Percentiles rank a stretch among this genome's conserved stretches.
phyloP scores from a whole-genome alignment of 805 yeast species.

The Hanseniaspora taiwanica region DNA sequence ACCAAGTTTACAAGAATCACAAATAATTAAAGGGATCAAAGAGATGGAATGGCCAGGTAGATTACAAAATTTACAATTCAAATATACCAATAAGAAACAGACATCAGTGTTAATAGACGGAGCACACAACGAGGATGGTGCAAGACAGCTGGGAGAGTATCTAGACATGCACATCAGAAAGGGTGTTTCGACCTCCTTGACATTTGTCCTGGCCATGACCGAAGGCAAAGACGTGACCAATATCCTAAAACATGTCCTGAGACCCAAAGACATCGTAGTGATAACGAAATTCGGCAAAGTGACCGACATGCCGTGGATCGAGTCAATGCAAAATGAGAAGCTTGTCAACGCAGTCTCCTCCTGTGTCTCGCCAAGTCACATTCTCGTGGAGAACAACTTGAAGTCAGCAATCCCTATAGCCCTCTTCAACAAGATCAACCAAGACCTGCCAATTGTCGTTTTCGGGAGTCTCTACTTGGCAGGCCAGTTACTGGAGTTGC shows the following conservation, averaged over 20 bases:
- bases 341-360: conserved; percentile 11
- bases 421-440: conserved; percentile 10
- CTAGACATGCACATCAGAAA: conserved; percentile 21
- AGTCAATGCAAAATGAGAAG: conserved; percentile 23
- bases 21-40: conserved; percentile 38
- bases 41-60: conserved; percentile 78
- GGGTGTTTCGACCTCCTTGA: conserved; percentile 12
- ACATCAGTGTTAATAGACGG: conserved; percentile 59
- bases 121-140: conserved; percentile 84
- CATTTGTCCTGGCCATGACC: conserved; percentile 63
- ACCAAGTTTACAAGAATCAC: conserved; percentile 18
- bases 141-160: conserved; percentile 51
- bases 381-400: conserved; percentile 3
- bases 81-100: conserved; percentile 13
- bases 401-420: conserved; percentile 3
- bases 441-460: conserved; percentile 28
- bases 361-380: conserved; percentile 2
- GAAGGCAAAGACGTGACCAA: conserved; percentile 49
- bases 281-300: conserved; percentile 56
- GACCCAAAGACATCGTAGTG: conserved; percentile 40
- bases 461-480: conserved; percentile 64
- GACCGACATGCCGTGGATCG: conserved; percentile 92
- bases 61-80: conserved; percentile 39
- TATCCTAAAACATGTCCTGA: conserved; percentile 38
- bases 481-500: conserved; percentile 37